These are phyloP conservation scores for Thecaphora thlaspeos DNA, from an alignment of 1,284 basidiomycete species.

Conservation along the genomic window DNA sequence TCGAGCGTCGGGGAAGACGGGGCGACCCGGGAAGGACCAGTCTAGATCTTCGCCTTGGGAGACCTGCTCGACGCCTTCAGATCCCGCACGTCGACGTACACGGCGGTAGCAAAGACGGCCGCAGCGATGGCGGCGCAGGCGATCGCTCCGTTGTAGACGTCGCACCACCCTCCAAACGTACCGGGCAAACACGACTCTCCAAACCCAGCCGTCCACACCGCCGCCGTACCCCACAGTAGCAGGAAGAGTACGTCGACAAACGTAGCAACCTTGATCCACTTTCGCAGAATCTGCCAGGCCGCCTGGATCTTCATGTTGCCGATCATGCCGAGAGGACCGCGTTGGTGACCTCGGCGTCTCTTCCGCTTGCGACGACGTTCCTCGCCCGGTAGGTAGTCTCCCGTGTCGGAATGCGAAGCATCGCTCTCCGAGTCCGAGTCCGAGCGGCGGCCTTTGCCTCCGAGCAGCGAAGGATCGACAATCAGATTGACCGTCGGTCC, in stretches of 20 bases:
- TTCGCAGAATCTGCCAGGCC: conserved; percentile 26
- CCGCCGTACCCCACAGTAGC: conserved; percentile 33
- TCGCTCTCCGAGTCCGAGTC: conserved; percentile 15
- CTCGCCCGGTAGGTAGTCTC: conserved; percentile 13
- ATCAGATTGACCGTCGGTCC: conserved; percentile 45
- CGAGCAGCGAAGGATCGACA: conserved; percentile 36
- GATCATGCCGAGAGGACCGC: conserved; percentile 9
- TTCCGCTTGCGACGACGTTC: conserved; percentile 4
- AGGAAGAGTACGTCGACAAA: conserved; percentile 35
- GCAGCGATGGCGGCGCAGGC: conserved; percentile 30
- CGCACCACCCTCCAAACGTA: conserved; percentile 37
- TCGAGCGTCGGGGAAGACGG: no score
- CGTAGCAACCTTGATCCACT: conserved; percentile 29
- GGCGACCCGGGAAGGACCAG: no score
- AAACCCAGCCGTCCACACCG: conserved; percentile 28
- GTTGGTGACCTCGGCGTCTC: neutral
- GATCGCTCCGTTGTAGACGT: conserved; percentile 40
- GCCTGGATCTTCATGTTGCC: conserved; percentile 35
- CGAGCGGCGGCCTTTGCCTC: conserved; percentile 10
- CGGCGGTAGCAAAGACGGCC: conserved; percentile 13
- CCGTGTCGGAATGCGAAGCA: conserved; percentile 2
- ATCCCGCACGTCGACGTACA: conserved; percentile 31
- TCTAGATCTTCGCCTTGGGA: conserved; percentile 17
- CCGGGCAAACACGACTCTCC: conserved; percentile 34
- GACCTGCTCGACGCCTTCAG: conserved; percentile 19